Conservation (phyloP, 177 flowering plant species). For the Telopea speciosissima region DNA sequence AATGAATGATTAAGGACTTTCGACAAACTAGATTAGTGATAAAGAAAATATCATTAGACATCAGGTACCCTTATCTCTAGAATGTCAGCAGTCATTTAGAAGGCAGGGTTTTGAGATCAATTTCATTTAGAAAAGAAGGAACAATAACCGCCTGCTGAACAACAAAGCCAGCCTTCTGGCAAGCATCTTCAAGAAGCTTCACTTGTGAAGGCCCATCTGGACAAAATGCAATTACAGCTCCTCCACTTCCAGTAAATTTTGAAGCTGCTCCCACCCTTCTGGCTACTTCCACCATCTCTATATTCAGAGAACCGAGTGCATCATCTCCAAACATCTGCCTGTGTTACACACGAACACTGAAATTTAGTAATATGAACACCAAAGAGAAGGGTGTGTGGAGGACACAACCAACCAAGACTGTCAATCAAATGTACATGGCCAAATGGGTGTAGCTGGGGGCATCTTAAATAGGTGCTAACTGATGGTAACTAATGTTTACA, state of each 20-base stretch:
- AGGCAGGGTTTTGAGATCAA: conserved; percentile 39
- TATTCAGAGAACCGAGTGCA: conserved; percentile 69
- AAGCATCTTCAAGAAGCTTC: conserved; percentile 55
- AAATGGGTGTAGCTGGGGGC: no score
- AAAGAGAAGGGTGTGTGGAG: neutral
- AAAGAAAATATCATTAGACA: no score
- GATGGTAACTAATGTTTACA: no score
- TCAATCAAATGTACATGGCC: no score
- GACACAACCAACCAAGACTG: no score
- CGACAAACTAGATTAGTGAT: conserved; percentile 32
- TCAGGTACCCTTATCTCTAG: neutral
- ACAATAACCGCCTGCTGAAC: conserved; percentile 45
- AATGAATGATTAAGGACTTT: conserved; percentile 31
- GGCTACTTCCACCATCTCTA: conserved; percentile 88
- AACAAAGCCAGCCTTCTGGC: conserved; percentile 61
- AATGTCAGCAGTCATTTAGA: neutral
- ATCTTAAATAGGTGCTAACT: no score
- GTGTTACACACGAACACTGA: neutral
- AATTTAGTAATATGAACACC: neutral
- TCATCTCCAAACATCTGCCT: conserved; percentile 94
- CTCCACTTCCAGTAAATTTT: conserved; percentile 97
- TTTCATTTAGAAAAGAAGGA: conserved; percentile 54
- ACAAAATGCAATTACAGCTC: conserved; percentile 82
- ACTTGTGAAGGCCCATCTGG: conserved; percentile 79
- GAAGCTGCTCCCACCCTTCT: conserved; percentile 89